Evolutionary conservation across 2,329 filamentous ascomycete species (phyloP), one percentile per base, ranked within the genome.

Genomic region (Cercospora sesami): DNA sequence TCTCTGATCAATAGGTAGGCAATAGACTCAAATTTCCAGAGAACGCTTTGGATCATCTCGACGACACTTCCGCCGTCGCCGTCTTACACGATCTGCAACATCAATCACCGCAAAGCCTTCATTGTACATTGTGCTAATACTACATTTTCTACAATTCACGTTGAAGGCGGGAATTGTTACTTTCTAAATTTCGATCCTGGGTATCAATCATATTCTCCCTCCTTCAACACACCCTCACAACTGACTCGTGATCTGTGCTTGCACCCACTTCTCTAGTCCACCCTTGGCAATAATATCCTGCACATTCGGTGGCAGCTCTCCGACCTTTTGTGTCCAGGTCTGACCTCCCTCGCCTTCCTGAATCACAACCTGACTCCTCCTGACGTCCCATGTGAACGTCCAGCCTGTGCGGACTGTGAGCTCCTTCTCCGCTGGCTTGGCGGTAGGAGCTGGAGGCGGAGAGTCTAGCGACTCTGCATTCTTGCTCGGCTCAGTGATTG

Each of bases 251-350:
- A 93, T 91, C 78, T 91, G 84, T 66, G 85, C 84, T 84, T 91
- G 90, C 9, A 95, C 91, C 93, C 92, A 96, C 71, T 89, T 90
- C 83, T 94, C 91, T 68, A 96, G 77, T 0, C 93, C 93, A 2
- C 92, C 92, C 60, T 85, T 80, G 0, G 91, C 90, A 74, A 94
- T 92, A 66, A 94, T 93, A 75, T 91, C 78, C 79, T 97, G 93
- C 65, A 97, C 91, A 76, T 94, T 96, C 0, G 91, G 88, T 14
- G 92, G 91, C 70, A 96, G 78, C 82, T 95, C 91, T 7, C 91
- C 91, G 0, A 96, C 92, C 80, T 90, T 92, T 77, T 95, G 87
- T 61, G 84, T 90, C 93, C 92, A 97, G 42, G 81, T 86, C 65
- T 84, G 77, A 1, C 91, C 91, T 57, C 84, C 84, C 64, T 87